These are phyloP conservation scores for Cyberlindnera americana DNA, from an alignment of 805 yeast genomes.

Conservation along the genomic window DNA sequence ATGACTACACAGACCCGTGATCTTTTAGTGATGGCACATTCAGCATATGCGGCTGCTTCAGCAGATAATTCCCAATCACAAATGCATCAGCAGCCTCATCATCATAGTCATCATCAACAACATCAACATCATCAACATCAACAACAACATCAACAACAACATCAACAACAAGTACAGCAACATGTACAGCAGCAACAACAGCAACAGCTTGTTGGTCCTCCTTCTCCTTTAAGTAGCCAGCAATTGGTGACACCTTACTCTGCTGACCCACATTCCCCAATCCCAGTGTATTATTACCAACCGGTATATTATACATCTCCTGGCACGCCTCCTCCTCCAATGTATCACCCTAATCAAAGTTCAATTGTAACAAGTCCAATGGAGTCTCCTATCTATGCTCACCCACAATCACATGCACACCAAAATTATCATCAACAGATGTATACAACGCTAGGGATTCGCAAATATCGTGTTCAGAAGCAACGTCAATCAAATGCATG, in stretches of 20 bases:
- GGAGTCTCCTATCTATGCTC: slow-evolving; percentile 6
- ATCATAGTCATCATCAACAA: slow-evolving; percentile 9
- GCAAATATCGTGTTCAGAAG: slow-evolving; percentile 16
- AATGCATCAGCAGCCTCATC: slow-evolving; percentile 11
- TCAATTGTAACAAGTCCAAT: neutral
- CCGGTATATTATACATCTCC: slow-evolving; percentile 10
- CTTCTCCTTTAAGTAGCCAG: neutral
- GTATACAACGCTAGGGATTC: neutral
- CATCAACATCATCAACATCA: slow-evolving; percentile 12
- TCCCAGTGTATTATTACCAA: slow-evolving; percentile 11
- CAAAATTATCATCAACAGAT: slow-evolving; percentile 1
- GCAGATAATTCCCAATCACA: slow-evolving; percentile 4
- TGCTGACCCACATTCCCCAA: slow-evolving; percentile 1
- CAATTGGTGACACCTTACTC: neutral
- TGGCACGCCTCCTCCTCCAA: slow-evolving; percentile 6
- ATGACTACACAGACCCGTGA: neutral
- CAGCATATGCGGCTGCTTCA: neutral
- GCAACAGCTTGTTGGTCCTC: neutral
- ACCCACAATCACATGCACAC: slow-evolving; percentile 3
- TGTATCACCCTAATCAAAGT: neutral
- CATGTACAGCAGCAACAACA: neutral
- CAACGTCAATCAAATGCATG: slow-evolving; percentile 39
- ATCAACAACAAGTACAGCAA: neutral
- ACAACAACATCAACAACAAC: slow-evolving; percentile 8
- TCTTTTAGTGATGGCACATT: slow-evolving; percentile 2